These are phyloP conservation scores for Ramalina peruviana DNA, from an alignment of 495 filamentous ascomycete genomes.

Conservation along the genomic window DNA sequence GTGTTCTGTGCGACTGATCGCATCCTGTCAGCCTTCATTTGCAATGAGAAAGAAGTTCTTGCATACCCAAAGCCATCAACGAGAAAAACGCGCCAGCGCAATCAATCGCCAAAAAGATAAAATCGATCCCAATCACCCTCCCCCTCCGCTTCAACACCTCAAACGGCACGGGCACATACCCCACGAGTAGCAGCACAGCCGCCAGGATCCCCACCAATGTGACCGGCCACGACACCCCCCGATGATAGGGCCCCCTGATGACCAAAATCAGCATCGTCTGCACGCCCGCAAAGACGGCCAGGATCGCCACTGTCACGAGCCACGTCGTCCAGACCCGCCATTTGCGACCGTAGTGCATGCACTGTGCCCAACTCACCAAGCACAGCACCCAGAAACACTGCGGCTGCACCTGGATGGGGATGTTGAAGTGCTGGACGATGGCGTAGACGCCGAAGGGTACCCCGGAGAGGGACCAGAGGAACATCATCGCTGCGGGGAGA, in stretches of 20 bases:
- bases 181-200: slow-evolving; percentile 40
- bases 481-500: slow-evolving; percentile 57
- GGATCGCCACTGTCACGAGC: slow-evolving; percentile 24
- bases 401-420: slow-evolving; percentile 60
- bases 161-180: slow-evolving; percentile 54
- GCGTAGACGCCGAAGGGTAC: slow-evolving; percentile 41
- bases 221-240: slow-evolving; percentile 40
- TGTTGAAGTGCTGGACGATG: slow-evolving; percentile 49
- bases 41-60: background rate
- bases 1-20: slow-evolving; percentile 46
- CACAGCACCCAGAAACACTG: slow-evolving; percentile 55
- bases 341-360: slow-evolving; percentile 38
- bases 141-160: slow-evolving; percentile 59
- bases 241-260: slow-evolving; percentile 40
- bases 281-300: slow-evolving; percentile 38
- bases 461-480: slow-evolving; percentile 48
- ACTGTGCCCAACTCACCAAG: slow-evolving; percentile 52
- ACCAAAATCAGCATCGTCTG: slow-evolving; percentile 50
- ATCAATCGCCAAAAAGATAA: slow-evolving; percentile 55
- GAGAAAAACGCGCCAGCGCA: slow-evolving; percentile 61
- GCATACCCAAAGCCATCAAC: slow-evolving; percentile 50
- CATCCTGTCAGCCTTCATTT: background rate
- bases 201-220: slow-evolving; percentile 45
- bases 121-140: slow-evolving; percentile 52
- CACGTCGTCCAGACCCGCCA: slow-evolving; percentile 38